phyloP scores from a whole-genome alignment of 139 green algal genomes.

The Coelastrella sp. region DNA sequence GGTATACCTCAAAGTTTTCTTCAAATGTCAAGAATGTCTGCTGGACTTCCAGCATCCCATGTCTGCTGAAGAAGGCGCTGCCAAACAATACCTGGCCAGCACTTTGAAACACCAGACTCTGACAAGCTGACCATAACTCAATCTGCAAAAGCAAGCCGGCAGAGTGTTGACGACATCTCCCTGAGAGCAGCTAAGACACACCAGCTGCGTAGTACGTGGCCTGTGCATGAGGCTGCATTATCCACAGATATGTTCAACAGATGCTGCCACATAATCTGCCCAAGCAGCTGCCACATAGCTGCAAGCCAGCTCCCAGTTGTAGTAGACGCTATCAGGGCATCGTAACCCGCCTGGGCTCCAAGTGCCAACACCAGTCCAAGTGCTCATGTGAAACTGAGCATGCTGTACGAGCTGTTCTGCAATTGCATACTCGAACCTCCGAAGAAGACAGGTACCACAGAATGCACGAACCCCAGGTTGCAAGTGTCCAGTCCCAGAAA shows the following conservation, averaged over 20 bases:
- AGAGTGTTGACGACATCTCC: too few species aligned
- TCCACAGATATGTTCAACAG: constrained; percentile 48
- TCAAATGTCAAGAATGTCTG: constrained; percentile 67
- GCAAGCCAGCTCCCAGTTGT: too few species aligned
- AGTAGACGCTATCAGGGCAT: too few species aligned
- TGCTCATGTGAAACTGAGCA: background rate
- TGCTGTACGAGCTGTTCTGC: constrained; percentile 33
- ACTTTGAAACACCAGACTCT: constrained; percentile 67
- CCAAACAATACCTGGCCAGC: constrained; percentile 53
- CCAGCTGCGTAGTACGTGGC: constrained; percentile 43
- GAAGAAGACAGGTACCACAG: background rate
- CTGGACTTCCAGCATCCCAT: background rate
- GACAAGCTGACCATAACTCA: constrained; percentile 63
- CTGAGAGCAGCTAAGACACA: too few species aligned
- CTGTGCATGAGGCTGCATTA: constrained; percentile 70
- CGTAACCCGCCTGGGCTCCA: too few species aligned
- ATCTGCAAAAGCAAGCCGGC: constrained; percentile 59
- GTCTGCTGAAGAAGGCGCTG: constrained; percentile 10
- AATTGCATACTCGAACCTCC: background rate
- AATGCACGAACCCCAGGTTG: background rate
- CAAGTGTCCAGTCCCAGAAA: background rate
- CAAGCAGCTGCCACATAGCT: too few species aligned
- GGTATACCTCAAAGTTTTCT: constrained; percentile 70
- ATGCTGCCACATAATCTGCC: too few species aligned
- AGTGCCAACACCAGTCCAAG: background rate